Percentiles rank a stretch among this genome's conserved stretches.
Evolutionary conservation across 768 basidiomycete species (phyloP).

Genomic region (Tricholoma sp.): DNA sequence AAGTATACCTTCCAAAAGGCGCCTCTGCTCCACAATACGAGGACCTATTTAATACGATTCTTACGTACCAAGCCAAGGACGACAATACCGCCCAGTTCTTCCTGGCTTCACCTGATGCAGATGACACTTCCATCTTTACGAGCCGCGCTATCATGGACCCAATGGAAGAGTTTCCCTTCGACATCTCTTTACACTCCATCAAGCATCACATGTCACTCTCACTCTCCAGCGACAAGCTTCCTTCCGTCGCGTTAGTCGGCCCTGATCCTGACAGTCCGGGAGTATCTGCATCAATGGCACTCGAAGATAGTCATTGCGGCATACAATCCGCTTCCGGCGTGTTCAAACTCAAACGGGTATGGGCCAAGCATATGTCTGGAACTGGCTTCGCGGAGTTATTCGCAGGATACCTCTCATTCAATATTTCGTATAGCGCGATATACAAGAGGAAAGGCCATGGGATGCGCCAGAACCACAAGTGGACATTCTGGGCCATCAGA

Average conservation of each 20-base stretch:
- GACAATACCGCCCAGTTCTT: constrained; percentile 30
- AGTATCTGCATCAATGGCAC: constrained; percentile 20
- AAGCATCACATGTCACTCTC: constrained; percentile 19
- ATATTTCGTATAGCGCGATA: constrained; percentile 27
- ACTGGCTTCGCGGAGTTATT: constrained; percentile 27
- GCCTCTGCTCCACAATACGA: constrained; percentile 22
- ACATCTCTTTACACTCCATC: constrained; percentile 22
- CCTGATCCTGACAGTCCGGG: constrained; percentile 20
- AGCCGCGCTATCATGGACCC: constrained; percentile 26
- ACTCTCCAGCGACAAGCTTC: constrained; percentile 22
- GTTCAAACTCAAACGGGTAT: constrained; percentile 31
- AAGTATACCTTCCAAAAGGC: constrained; percentile 25
- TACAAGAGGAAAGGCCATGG: constrained; percentile 33
- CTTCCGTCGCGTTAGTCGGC: constrained; percentile 21
- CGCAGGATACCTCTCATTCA: constrained; percentile 34
- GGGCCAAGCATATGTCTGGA: constrained; percentile 17
- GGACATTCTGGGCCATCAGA: constrained; percentile 34
- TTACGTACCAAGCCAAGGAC: constrained; percentile 31
- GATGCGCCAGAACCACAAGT: constrained; percentile 20
- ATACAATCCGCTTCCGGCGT: constrained; percentile 28
- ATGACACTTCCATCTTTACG: constrained; percentile 15
- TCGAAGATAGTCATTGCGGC: constrained; percentile 24
- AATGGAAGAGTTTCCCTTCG: constrained; percentile 30
- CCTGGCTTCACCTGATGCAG: constrained; percentile 11
- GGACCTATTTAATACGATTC: constrained; percentile 26